Evolutionary conservation across 306 rosid genomes (phyloP), one percentile per base, ranked within the genome.

Genomic region (Herpetospermum pedunculosum): DNA sequence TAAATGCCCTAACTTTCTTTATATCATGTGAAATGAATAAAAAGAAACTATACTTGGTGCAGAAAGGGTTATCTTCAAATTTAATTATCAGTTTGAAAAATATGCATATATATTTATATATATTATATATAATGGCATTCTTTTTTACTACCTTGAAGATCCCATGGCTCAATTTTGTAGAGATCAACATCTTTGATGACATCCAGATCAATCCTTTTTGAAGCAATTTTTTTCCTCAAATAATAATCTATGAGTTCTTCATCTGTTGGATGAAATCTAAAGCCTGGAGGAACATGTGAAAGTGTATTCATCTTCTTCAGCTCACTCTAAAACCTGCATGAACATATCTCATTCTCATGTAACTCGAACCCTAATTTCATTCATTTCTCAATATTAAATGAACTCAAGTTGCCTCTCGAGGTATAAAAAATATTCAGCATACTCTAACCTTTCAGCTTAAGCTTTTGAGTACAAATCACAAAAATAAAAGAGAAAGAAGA

Each of bases 151-250:
- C 98, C 98, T 88, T 90, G 87, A 84, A 92, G 92, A 87, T 92
- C 96, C 96, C 98, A 92, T n/a, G 98, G 98, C 77, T 92, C 98
- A 78, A 92, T 90, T 80, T 85, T 90, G 59, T 90, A 90, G 67
- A 92, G 98, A 85, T 92, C 96, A 2, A 92, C 89, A 74, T 90
- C 96, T 77, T 86, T 88, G 80, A 92, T 90, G 35, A 92, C 88
- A 78, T 92, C 96, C 7, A 88, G 80, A 74, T 90, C 98, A 53
- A 92, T 90, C 77, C 80, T 86, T 76, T 89, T 85, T 4, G 88
- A 87, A 71, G 87, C 83, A 78, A 90, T 21, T 81, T 87, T 92
- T 81, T 92, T 92, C 18, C 92, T 74, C 4, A 92, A 90, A 78
- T 92, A 92, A 85, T 92, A 85, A 77, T 92, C 95, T 40, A 92